Base-by-base conservation (phyloP, 129 eudicot species). In the Flaveria ramosissima region DNA sequence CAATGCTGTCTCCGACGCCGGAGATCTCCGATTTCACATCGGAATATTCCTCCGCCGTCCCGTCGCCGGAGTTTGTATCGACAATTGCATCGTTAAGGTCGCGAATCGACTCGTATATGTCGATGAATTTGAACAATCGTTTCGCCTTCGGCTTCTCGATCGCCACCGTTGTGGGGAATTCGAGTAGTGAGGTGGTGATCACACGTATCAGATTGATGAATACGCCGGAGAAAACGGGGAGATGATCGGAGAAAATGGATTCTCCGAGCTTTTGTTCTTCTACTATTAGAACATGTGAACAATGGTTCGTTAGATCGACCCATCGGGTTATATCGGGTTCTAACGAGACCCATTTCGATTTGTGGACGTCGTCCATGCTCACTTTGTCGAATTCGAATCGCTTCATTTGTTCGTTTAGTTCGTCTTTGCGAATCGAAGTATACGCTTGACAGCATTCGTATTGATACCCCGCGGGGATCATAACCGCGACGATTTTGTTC, bases 311-410 rank as follows among this genome's bases (percentile, higher is more conserved):
- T n/a, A 83, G 77, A 26, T 64, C 72, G 24, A 84, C 82, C 97
- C 98, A 93, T n/a, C 88, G 73, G 0, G 79, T 75, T 32, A 93
- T 84, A 77, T 93, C 96, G 0, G 83, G 86, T 16, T 93, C 97
- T 7, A 88, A 78, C 14, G 89, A 19, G 9, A 74, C 90, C 97
- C 98, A 90, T 30, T 81, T 84, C 78, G 86, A 83, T 60, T 76
- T 84, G 26, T 83, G 90, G 5, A 87, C 83, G 51, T 93, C 97
- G n/a, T 93, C 97, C 27, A 79, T 77, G 77, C 85, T 90, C 6
- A 78, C 15, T 62, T 79, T 85, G 21, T 90, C 91, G 26, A 72
- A 78, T 9, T 88, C 98, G 11, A 80, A 80, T 12, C 73, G 75
- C 32, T 50, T 73, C 64, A 90, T 24, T 26, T 86, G 88, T 0